Evolutionary conservation across 169 alveolate genomes (phyloP).

Genomic region (Besnoitia besnoiti): DNA sequence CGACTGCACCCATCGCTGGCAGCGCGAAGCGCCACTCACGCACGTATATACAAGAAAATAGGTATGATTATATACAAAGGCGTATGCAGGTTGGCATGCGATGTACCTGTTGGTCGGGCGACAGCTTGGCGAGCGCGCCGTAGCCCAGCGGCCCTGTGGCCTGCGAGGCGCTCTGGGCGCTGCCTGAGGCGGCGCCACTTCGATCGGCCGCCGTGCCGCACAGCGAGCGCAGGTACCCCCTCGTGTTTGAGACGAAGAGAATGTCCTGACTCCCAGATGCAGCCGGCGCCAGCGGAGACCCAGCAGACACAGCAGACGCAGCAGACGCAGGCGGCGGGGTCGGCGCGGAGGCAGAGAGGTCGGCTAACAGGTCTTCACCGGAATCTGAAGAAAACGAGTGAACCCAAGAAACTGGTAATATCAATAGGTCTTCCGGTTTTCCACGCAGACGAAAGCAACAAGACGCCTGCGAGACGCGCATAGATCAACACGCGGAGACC

Average conservation of each 20-base stretch:
- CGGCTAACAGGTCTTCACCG: conserved; percentile 13
- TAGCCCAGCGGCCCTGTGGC: conserved; percentile 37
- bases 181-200: not conserved
- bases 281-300: not conserved
- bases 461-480: no score
- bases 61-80: not conserved
- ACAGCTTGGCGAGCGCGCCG: conserved; percentile 28
- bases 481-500: no score
- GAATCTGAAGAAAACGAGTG: not conserved
- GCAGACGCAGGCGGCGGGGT: not conserved
- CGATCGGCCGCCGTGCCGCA: not conserved
- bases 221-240: not conserved
- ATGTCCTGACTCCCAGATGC: conserved; percentile 6
- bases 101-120: conserved; percentile 17
- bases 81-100: not conserved
- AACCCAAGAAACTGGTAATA: no score
- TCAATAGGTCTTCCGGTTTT: no score
- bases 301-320: no score
- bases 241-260: not conserved
- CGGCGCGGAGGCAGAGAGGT: not conserved
- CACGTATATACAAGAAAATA: not conserved
- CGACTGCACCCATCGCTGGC: no score
- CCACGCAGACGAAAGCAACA: no score
- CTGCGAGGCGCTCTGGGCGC: not conserved
- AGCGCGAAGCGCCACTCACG: not conserved